These are phyloP conservation scores for Annona cherimola DNA, from an alignment of 164 flowering plant genomes.

Conservation along the genomic window DNA sequence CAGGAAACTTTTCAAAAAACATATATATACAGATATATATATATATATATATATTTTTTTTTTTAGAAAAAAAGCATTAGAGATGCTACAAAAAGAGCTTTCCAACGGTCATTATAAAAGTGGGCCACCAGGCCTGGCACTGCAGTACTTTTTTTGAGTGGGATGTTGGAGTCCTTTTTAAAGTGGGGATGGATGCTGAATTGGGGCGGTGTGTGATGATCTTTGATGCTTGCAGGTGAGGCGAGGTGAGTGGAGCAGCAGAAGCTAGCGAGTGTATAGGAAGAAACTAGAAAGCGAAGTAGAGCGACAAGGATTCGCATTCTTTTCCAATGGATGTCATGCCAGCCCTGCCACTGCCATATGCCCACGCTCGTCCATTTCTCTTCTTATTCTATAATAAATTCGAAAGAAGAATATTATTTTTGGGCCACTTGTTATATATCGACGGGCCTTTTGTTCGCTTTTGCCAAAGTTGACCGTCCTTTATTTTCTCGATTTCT, in stretches of 20 bases:
- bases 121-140: not conserved
- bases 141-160: too few relatives aligned
- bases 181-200: not conserved
- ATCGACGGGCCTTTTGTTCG: not conserved
- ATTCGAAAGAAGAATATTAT: not conserved
- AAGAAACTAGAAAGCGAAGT: not conserved
- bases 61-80: too few relatives aligned
- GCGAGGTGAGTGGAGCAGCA: not conserved
- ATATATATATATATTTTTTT: too few relatives aligned
- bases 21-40: too few relatives aligned
- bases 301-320: not conserved
- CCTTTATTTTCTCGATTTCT: not conserved
- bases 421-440: not conserved
- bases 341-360: not conserved
- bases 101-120: not conserved
- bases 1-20: too few relatives aligned
- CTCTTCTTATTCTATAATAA: not conserved
- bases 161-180: too few relatives aligned
- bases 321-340: not conserved
- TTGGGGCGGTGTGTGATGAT: not conserved
- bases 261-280: too few relatives aligned
- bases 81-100: not conserved
- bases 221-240: not conserved
- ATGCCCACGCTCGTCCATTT: too few relatives aligned
- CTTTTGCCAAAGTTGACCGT: slow-evolving; percentile 5